phyloP scores from a whole-genome alignment of 2,329 filamentous ascomycete genomes.

The Colletotrichum sp. region DNA sequence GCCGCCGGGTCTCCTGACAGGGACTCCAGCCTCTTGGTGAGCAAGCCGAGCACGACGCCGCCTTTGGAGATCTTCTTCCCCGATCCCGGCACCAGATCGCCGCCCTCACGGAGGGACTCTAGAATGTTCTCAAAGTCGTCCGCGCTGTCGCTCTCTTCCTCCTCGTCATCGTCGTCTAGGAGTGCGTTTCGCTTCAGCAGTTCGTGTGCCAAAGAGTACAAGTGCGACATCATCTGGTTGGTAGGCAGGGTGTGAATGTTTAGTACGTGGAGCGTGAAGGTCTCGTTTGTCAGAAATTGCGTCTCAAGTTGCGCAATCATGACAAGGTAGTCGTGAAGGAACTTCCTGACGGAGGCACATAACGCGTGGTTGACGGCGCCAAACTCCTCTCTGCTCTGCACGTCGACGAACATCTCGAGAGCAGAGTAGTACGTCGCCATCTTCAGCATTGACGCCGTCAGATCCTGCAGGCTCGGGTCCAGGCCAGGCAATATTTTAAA shows the following conservation, averaged over 20 bases:
- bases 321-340: constrained; percentile 91
- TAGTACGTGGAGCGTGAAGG: constrained; percentile 91
- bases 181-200: constrained; percentile 87
- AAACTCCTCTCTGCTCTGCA: constrained; percentile 91
- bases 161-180: constrained; percentile 77
- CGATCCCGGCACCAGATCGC: constrained; percentile 77
- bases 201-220: constrained; percentile 88
- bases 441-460: constrained; percentile 87
- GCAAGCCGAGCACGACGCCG: constrained; percentile 88
- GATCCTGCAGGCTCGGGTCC: constrained; percentile 88
- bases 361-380: constrained; percentile 94
- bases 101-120: constrained; percentile 86
- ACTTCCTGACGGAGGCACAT: constrained; percentile 90
- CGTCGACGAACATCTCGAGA: constrained; percentile 90
- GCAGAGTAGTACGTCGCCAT: constrained; percentile 95
- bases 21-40: constrained; percentile 83
- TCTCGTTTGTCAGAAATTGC: constrained; percentile 85
- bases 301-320: constrained; percentile 93
- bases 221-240: constrained; percentile 86
- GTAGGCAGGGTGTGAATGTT: constrained; percentile 92
- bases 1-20: constrained; percentile 96
- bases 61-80: constrained; percentile 95
- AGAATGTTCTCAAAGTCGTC: constrained; percentile 93
- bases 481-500: constrained; percentile 84
- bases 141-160: constrained; percentile 73